phyloP scores from a whole-genome alignment of 2,329 filamentous ascomycete genomes.

The Penicillium expansum region DNA sequence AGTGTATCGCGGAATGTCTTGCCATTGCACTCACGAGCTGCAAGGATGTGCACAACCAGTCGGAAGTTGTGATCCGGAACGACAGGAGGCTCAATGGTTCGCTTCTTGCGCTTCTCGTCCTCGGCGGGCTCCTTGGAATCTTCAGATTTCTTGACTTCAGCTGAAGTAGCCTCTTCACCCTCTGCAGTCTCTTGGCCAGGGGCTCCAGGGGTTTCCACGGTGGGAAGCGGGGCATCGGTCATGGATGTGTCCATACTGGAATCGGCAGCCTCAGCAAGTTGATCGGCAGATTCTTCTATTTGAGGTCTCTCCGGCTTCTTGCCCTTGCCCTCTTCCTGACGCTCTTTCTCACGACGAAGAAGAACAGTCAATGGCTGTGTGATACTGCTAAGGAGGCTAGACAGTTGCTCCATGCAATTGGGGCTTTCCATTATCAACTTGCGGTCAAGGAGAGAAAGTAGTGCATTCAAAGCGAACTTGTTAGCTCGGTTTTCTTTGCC shows the following conservation, averaged over 20 bases:
- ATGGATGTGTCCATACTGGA: conserved; percentile 40
- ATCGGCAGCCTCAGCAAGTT: conserved; percentile 27
- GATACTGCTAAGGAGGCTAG: conserved; percentile 80
- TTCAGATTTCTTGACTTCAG: conserved; percentile 27
- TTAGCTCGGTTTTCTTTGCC: conserved; percentile 77
- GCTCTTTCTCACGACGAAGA: conserved; percentile 81
- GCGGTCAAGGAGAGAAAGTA: conserved; percentile 85
- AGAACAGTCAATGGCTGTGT: conserved; percentile 80
- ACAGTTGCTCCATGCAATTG: conserved; percentile 91
- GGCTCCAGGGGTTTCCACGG: conserved; percentile 32
- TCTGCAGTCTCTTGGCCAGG: conserved; percentile 28
- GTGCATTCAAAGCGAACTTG: conserved; percentile 87
- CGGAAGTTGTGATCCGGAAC: conserved; percentile 87
- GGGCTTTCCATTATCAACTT: conserved; percentile 95
- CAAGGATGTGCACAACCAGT: conserved; percentile 93
- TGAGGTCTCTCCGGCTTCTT: conserved; percentile 35
- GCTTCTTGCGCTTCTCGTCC: conserved; percentile 57
- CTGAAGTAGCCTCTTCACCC: conserved; percentile 31
- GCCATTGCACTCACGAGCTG: conserved; percentile 91
- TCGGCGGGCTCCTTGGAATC: conserved; percentile 44
- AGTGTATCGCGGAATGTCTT: conserved; percentile 98
- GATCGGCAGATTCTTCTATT: conserved; percentile 18
- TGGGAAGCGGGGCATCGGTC: conserved; percentile 37
- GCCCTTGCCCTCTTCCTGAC: conserved; percentile 45
- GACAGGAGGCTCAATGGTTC: conserved; percentile 71